Conservation (phyloP, 139 green algal genomes). For the Micractinium sp. region DNA sequence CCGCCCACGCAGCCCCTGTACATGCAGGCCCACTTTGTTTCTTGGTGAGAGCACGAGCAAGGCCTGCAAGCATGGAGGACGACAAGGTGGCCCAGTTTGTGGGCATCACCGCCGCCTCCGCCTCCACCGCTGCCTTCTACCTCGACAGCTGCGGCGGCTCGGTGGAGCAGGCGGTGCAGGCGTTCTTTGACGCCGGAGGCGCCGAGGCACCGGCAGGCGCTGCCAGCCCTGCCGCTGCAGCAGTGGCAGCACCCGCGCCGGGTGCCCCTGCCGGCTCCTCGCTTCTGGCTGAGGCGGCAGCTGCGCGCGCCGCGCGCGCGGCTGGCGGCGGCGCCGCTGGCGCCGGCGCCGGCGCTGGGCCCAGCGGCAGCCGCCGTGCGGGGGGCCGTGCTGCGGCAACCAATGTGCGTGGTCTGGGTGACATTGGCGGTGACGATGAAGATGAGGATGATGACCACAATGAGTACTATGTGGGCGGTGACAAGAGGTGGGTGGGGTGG, state of each 20-base stretch:
- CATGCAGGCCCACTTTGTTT: too few relatives aligned
- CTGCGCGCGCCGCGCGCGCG: constrained; percentile 3
- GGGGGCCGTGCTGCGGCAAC: background rate
- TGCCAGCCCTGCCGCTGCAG: background rate
- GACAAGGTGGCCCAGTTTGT: constrained; percentile 55
- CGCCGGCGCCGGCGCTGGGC: background rate
- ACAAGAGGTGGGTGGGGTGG: constrained; percentile 71
- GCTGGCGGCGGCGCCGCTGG: background rate
- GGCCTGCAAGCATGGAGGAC: constrained; percentile 22
- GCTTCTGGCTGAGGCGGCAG: constrained; percentile 8
- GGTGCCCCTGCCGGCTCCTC: background rate
- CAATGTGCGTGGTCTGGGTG: constrained; percentile 50
- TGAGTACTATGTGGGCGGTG: constrained; percentile 85
- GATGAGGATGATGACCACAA: constrained; percentile 65
- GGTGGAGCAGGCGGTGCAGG: constrained; percentile 46
- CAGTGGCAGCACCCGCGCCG: background rate
- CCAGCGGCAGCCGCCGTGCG: background rate
- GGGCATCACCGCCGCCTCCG: constrained; percentile 45
- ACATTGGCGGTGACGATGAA: constrained; percentile 52
- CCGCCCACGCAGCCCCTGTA: too few relatives aligned
- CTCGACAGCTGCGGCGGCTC: constrained; percentile 46
- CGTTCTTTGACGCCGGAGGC: constrained; percentile 36
- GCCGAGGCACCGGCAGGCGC: background rate
- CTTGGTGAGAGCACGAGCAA: too few relatives aligned
- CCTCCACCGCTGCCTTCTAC: constrained; percentile 29